These are phyloP conservation scores for Liriodendron chinense DNA, from an alignment of 164 flowering plant genomes.

Conservation along the genomic window DNA sequence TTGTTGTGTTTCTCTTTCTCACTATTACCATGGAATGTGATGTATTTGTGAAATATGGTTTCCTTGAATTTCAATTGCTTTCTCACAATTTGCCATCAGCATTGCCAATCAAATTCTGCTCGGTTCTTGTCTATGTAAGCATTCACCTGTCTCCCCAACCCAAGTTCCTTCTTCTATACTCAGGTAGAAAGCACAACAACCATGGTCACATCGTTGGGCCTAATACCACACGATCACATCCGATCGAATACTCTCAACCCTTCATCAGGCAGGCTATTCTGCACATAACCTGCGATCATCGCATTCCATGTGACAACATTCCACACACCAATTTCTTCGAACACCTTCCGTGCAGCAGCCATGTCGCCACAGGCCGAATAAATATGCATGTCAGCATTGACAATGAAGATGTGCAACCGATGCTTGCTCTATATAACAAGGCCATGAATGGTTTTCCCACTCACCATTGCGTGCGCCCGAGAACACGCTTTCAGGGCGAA, in stretches of 20 bases:
- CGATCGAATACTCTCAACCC: slow-evolving; percentile 20
- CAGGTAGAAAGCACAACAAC: slow-evolving; percentile 16
- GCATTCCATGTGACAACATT: slow-evolving; percentile 27
- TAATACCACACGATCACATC: slow-evolving; percentile 16
- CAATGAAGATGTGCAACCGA: slow-evolving; percentile 16
- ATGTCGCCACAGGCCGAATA: slow-evolving; percentile 18
- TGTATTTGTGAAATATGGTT: too few relatives aligned
- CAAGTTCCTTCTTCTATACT: slow-evolving; percentile 17
- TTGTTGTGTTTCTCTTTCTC: too few relatives aligned
- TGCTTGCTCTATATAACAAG: slow-evolving; percentile 9
- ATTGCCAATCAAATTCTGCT: slow-evolving; percentile 11
- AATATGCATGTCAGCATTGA: slow-evolving; percentile 8
- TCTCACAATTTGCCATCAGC: background rate
- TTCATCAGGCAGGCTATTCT: slow-evolving; percentile 16
- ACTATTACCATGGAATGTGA: too few relatives aligned
- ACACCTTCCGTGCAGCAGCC: slow-evolving; percentile 15
- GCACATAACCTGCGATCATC: slow-evolving; percentile 23
- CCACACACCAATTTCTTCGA: slow-evolving; percentile 18
- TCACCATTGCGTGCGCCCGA: slow-evolving; percentile 7
- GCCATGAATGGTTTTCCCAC: slow-evolving; percentile 12
- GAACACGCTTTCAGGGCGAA: slow-evolving; percentile 24
- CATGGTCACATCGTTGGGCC: too few relatives aligned
- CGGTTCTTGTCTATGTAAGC: slow-evolving; percentile 12
- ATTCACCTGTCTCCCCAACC: slow-evolving; percentile 17
- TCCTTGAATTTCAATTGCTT: too few relatives aligned